These are phyloP conservation scores for Clarireedia paspali DNA, from an alignment of 2,329 filamentous ascomycete species.

Conservation along the genomic window DNA sequence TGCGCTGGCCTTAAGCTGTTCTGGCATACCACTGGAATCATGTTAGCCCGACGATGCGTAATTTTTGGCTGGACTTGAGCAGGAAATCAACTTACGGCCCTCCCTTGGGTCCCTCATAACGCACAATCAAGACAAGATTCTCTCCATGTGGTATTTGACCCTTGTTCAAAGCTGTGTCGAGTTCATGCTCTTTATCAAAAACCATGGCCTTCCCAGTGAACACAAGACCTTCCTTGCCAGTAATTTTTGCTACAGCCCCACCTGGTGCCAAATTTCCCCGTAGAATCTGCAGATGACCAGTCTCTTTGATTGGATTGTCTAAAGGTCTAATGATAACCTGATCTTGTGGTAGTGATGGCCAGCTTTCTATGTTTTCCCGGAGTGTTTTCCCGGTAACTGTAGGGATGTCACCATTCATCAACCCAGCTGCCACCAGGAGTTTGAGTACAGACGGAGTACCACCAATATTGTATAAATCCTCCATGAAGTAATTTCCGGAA, in stretches of 20 bases:
- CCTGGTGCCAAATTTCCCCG: slow-evolving; percentile 81
- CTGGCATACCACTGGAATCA: slow-evolving; percentile 67
- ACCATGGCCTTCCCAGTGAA: slow-evolving; percentile 78
- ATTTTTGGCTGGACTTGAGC: no score
- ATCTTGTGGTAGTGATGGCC: slow-evolving; percentile 67
- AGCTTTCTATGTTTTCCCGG: slow-evolving; percentile 70
- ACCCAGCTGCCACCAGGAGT: slow-evolving; percentile 65
- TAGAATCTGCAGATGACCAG: slow-evolving; percentile 83
- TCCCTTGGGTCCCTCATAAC: slow-evolving; percentile 89
- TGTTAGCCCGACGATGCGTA: neutral
- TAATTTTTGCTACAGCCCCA: slow-evolving; percentile 92
- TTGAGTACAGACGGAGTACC: slow-evolving; percentile 83
- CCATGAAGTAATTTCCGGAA: slow-evolving; percentile 78
- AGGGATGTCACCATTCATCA: slow-evolving; percentile 69
- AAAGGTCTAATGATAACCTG: slow-evolving; percentile 80
- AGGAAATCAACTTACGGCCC: slow-evolving; percentile 45
- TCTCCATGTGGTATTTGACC: slow-evolving; percentile 64
- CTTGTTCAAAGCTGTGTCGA: slow-evolving; percentile 65
- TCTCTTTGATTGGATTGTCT: slow-evolving; percentile 67
- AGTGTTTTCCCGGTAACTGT: slow-evolving; percentile 83
- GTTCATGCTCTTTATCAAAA: slow-evolving; percentile 77
- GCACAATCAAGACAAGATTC: slow-evolving; percentile 81
- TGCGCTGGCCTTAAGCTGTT: slow-evolving; percentile 81
- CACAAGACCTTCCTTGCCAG: slow-evolving; percentile 79
- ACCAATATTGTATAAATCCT: slow-evolving; percentile 78